phyloP scores from a whole-genome alignment of 2,329 filamentous ascomycete species.

The Cladosporium sp. region DNA sequence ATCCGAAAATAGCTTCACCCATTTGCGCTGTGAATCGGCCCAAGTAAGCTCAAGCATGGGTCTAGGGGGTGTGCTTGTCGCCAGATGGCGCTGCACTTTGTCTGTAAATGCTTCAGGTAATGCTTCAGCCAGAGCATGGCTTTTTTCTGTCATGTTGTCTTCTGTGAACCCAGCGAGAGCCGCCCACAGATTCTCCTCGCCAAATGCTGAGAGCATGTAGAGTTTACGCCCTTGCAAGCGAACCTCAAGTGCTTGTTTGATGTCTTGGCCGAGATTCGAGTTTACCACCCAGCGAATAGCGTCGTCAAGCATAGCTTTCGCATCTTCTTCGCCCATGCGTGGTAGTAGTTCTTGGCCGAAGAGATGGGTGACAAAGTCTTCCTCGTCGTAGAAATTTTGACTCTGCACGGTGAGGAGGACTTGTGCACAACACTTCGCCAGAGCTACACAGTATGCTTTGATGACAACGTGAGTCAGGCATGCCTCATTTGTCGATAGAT shows the following conservation, averaged over 20 bases:
- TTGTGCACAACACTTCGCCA: constrained; percentile 79
- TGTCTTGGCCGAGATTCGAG: constrained; percentile 15
- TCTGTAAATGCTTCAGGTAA: constrained; percentile 82
- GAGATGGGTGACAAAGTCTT: constrained; percentile 92
- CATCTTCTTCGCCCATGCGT: constrained; percentile 57
- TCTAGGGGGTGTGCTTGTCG: constrained; percentile 89
- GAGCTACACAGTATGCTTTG: constrained; percentile 79
- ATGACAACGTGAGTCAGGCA: constrained; percentile 58
- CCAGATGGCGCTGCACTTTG: constrained; percentile 86
- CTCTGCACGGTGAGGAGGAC: constrained; percentile 74
- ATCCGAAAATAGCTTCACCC: constrained; percentile 71
- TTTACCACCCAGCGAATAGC: constrained; percentile 49
- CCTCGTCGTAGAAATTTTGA: constrained; percentile 96
- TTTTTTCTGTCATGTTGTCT: constrained; percentile 52
- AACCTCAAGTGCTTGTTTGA: constrained; percentile 27
- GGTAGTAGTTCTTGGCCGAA: constrained; percentile 79
- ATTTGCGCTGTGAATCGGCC: constrained; percentile 67
- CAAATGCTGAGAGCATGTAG: constrained; percentile 54
- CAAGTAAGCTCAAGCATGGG: constrained; percentile 80
- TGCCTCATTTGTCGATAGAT: constrained; percentile 13
- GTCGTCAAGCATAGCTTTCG: constrained; percentile 56
- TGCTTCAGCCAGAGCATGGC: constrained; percentile 61
- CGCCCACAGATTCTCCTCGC: constrained; percentile 40
- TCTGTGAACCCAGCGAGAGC: constrained; percentile 31
- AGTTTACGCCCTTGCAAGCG: constrained; percentile 67